Evolutionary conservation across 2,329 filamentous ascomycete genomes (phyloP).

Genomic region (Arthrocladium fulminans): DNA sequence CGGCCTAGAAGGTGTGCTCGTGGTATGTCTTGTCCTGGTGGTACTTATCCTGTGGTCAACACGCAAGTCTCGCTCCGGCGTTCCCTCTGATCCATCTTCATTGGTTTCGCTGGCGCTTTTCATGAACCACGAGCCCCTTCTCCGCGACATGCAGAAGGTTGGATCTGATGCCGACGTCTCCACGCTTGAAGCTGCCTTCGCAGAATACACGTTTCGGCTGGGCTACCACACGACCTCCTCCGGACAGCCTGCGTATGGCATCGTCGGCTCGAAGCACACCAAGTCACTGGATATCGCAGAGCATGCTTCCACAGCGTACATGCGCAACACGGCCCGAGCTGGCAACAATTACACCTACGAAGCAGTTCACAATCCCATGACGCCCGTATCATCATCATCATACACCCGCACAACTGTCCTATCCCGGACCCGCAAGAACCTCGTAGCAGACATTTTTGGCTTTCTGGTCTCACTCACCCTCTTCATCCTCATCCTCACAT

Average conservation of each 20-base stretch:
- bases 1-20: constrained; percentile 9
- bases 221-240: constrained; percentile 1
- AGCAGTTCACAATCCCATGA: neutral
- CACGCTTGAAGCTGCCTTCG: neutral
- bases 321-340: neutral
- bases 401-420: neutral
- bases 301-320: neutral
- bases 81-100: constrained; percentile 13
- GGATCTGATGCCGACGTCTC: neutral
- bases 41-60: constrained; percentile 9
- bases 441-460: constrained; percentile 9
- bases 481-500: constrained; percentile 12
- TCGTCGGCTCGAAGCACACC: constrained; percentile 2
- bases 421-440: neutral
- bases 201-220: constrained; percentile 3
- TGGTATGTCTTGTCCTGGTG: constrained; percentile 7
- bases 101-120: constrained; percentile 14
- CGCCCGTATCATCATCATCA: neutral
- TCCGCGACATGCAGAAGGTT: constrained; percentile 6
- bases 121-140: constrained; percentile 11
- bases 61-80: constrained; percentile 6
- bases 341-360: neutral
- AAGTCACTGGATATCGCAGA: neutral
- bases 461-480: constrained; percentile 10
- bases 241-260: constrained; percentile 10